Conservation (phyloP, 1,284 basidiomycete species). For the Marasmius sp. region DNA sequence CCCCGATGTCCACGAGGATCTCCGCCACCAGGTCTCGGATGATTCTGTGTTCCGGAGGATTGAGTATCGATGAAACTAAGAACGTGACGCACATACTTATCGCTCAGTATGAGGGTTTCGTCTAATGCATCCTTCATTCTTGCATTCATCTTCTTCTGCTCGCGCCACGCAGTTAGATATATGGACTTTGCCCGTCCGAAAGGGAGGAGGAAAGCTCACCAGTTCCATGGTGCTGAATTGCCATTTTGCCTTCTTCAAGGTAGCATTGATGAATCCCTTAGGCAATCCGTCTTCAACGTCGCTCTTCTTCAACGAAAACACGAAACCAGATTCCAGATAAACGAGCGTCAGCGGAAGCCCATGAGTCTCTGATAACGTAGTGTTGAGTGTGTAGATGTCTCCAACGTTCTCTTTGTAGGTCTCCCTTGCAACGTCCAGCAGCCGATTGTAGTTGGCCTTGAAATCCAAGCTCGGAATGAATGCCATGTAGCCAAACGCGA, state of each 20-base stretch:
- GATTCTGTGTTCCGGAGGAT: conserved; percentile 45
- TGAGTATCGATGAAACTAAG: neutral
- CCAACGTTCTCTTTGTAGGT: conserved; percentile 89
- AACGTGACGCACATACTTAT: conserved; percentile 46
- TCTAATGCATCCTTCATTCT: conserved; percentile 83
- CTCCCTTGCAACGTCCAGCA: conserved; percentile 90
- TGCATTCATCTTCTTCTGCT: conserved; percentile 80
- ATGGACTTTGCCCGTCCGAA: neutral
- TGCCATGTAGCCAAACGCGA: neutral
- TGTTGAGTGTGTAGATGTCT: conserved; percentile 75
- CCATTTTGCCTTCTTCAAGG: conserved; percentile 67
- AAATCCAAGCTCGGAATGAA: neutral
- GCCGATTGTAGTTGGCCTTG: conserved; percentile 75
- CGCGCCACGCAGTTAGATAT: neutral
- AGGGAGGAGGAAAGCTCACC: conserved; percentile 39
- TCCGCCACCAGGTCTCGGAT: conserved; percentile 69
- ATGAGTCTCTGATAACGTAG: conserved; percentile 57
- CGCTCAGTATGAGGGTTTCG: conserved; percentile 80
- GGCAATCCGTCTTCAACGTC: conserved; percentile 67
- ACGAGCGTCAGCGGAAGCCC: conserved; percentile 62
- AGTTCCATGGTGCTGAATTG: conserved; percentile 80
- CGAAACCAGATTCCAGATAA: conserved; percentile 72
- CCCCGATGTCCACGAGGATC: conserved; percentile 66
- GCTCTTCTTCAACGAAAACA: conserved; percentile 67
- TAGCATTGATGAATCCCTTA: conserved; percentile 68